Evolutionary conservation across 1,284 basidiomycete species (phyloP).

Genomic region (Golubevia sp.): DNA sequence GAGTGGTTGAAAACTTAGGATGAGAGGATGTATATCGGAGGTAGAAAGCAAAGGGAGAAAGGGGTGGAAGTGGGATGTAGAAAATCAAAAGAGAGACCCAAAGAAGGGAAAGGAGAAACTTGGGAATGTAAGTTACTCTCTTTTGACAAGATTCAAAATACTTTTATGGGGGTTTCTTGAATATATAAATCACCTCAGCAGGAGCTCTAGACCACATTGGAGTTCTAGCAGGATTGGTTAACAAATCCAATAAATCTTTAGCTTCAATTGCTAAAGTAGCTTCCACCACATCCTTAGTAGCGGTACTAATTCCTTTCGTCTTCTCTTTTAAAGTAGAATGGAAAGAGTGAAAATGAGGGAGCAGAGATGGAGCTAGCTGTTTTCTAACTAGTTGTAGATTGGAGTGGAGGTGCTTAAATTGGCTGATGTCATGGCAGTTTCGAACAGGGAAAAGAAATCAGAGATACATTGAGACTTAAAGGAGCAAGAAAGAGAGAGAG

Average conservation of each 20-base stretch:
- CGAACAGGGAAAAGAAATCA: constrained; percentile 30
- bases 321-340: constrained; percentile 45
- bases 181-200: constrained; percentile 21
- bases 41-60: neutral
- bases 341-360: constrained; percentile 45
- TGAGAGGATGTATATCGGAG: neutral
- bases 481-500: too few species aligned
- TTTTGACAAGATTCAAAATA: neutral
- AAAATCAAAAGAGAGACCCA: too few species aligned
- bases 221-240: constrained; percentile 53
- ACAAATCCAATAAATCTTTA: constrained; percentile 51
- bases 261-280: constrained; percentile 8
- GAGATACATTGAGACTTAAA: too few species aligned
- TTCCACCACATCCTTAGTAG: constrained; percentile 13
- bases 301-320: constrained; percentile 46
- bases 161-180: neutral
- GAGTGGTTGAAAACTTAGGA: constrained; percentile 25
- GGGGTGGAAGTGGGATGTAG: neutral
- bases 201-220: constrained; percentile 58
- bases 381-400: constrained; percentile 45
- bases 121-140: neutral
- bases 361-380: constrained; percentile 42
- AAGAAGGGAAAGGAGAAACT: neutral
- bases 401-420: constrained; percentile 24
- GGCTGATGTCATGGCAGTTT: constrained; percentile 39